Percentiles rank a stretch among this genome's conserved stretches.
phyloP scores from a whole-genome alignment of 257 asterid genomes.

The Nicotiana noctiflora region DNA sequence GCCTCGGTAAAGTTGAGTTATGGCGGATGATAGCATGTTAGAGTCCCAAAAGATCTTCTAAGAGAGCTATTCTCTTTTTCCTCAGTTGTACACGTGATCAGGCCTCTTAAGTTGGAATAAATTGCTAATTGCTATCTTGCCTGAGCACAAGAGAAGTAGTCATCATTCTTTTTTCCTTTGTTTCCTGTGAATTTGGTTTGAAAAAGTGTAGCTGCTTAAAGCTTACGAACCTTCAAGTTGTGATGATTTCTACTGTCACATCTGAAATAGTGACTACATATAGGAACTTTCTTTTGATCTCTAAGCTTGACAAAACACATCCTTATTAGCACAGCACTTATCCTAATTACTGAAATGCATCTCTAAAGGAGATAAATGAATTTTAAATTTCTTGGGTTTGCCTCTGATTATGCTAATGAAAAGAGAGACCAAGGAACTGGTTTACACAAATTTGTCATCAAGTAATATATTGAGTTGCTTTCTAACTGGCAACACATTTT shows the following conservation, averaged over 20 bases:
- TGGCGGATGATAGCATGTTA: background rate
- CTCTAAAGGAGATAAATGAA: background rate
- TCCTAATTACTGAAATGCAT: background rate
- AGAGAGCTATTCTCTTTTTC: background rate
- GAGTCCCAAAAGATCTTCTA: background rate
- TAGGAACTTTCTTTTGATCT: background rate
- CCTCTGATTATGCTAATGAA: background rate
- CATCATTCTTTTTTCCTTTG: background rate
- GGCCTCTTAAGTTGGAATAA: background rate
- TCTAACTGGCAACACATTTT: background rate
- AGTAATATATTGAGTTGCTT: too few relatives aligned
- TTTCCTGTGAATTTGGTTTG: background rate
- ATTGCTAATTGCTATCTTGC: background rate
- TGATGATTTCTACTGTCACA: background rate
- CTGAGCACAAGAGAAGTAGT: background rate
- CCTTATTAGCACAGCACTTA: background rate
- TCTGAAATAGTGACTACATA: background rate
- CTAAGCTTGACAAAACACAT: background rate
- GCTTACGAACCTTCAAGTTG: background rate
- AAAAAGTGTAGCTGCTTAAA: background rate
- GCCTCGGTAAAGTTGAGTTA: background rate
- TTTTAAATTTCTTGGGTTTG: background rate
- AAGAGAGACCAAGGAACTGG: background rate
- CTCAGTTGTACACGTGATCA: background rate
- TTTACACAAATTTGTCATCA: background rate